Percentiles rank a stretch among this genome's conserved stretches.
Conservation (phyloP, 371 early-diverging fungal genomes). For the Capillidium heterosporum region DNA sequence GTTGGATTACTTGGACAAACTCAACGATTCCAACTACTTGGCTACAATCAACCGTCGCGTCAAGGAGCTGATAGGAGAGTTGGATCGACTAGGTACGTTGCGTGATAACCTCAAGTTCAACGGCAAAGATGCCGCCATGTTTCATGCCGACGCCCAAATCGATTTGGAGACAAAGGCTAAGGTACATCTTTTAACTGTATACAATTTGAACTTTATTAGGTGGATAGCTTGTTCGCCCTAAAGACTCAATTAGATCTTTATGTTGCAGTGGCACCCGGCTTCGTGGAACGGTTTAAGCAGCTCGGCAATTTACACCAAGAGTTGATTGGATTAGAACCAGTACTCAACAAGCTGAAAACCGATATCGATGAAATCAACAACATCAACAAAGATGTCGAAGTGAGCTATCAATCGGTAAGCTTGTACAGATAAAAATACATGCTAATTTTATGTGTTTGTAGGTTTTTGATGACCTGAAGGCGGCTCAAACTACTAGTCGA, state of each 20-base stretch:
- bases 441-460: too few relatives aligned
- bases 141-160: neutral
- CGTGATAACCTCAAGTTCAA: neutral
- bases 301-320: neutral
- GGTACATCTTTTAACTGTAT: neutral
- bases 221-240: neutral
- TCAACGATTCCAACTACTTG: neutral
- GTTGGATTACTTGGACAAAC: neutral
- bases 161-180: constrained; percentile 4
- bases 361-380: neutral
- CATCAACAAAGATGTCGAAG: neutral
- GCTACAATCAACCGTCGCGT: neutral
- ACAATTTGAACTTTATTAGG: neutral
- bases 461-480: too few relatives aligned
- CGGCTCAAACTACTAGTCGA: too few relatives aligned
- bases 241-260: neutral
- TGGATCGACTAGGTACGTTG: neutral
- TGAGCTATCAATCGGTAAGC: neutral
- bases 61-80: neutral
- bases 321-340: neutral
- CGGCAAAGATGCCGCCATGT: neutral
- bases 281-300: neutral
- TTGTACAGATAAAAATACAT: too few relatives aligned
- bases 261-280: neutral
- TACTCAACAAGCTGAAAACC: neutral